Base-by-base conservation (phyloP, 129 eudicot genomes). In the Centella asiatica region DNA sequence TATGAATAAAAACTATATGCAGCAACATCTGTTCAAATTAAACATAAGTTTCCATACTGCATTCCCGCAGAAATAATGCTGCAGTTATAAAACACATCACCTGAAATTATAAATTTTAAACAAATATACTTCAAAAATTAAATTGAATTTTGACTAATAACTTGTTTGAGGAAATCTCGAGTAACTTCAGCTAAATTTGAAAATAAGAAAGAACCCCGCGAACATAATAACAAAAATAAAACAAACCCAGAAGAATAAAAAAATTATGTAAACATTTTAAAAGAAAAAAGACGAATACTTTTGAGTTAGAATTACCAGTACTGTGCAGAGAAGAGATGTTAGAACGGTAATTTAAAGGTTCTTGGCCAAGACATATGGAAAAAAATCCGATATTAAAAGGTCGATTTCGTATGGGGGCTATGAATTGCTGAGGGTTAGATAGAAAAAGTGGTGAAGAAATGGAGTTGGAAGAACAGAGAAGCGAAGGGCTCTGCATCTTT, bases 401-500 rank as follows among this genome's bases (percentile, higher is more conserved):
- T 19, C 47, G 64, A 33, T 7, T 46, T 53, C 49, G 36, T 13
- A 27, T 59, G 6, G 74, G 62, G 6, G 25, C 4, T 60, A 54
- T 22, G 52, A 62, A 57, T 28, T 45, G 45, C 4, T 61, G 74
- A 15, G 61, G 19, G 42, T 54, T 42, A 32, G 32, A 73, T 3
- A 53, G 70, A 19, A 58, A 56, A 46, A 74, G 76, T 23, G 89
- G 66, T 22, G 69, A 36, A 53, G 72, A 56, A 31, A 76, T 46
- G 57, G 55, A 71, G 29, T 56, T 72, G 34, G 80, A 76, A 72
- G 76, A 67, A 71, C 68, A 66, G 42, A 68, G 31, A 72, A 72
- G 66, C n/a, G 62, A 54, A 42, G 74, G 67, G 74, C 71, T 68
- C 69, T 74, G 78, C 95, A 85, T 85, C 64, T 36, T 52, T 60